Conservation (phyloP, 352 stramenopile genomes). For the Globisporangium spiculum region DNA sequence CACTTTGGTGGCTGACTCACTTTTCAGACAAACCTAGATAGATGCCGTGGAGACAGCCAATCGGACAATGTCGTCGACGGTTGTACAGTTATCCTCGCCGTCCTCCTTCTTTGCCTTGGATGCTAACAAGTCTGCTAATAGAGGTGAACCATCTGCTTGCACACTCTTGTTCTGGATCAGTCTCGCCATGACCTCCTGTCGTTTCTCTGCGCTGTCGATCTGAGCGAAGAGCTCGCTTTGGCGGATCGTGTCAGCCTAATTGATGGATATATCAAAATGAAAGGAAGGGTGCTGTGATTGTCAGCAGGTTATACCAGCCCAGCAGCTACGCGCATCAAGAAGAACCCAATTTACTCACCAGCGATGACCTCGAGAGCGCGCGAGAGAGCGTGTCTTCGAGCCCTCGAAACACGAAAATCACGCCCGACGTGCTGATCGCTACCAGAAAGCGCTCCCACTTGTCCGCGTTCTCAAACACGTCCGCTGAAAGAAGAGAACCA, state of each 20-base stretch:
- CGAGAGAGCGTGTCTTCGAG: constrained; percentile 41
- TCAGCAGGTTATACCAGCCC: background rate
- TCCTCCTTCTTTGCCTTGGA: background rate
- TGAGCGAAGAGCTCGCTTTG: constrained; percentile 30
- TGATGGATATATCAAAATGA: background rate
- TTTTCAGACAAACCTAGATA: background rate
- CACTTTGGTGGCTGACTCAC: background rate
- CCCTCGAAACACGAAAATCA: constrained; percentile 58
- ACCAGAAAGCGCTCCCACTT: constrained; percentile 44
- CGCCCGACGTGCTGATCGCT: constrained; percentile 60
- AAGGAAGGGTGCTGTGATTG: background rate
- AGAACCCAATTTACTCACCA: constrained; percentile 29
- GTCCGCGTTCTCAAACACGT: constrained; percentile 29
- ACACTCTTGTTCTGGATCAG: constrained; percentile 13
- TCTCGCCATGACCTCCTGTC: constrained; percentile 34
- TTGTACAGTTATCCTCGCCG: background rate
- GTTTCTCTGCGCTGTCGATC: constrained; percentile 45
- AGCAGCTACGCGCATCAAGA: background rate
- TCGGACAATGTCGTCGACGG: constrained; percentile 18
- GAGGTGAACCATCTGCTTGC: background rate
- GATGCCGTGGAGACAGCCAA: constrained; percentile 22
- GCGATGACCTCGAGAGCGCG: constrained; percentile 34
- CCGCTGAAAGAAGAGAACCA: constrained; percentile 17
- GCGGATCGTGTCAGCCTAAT: constrained; percentile 25
- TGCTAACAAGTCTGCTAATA: constrained; percentile 9